A percentile compares a stretch with the other conserved stretches of the same genome.
phyloP scores from a whole-genome alignment of 1,284 basidiomycete species.

The Ustilago xerochloae region DNA sequence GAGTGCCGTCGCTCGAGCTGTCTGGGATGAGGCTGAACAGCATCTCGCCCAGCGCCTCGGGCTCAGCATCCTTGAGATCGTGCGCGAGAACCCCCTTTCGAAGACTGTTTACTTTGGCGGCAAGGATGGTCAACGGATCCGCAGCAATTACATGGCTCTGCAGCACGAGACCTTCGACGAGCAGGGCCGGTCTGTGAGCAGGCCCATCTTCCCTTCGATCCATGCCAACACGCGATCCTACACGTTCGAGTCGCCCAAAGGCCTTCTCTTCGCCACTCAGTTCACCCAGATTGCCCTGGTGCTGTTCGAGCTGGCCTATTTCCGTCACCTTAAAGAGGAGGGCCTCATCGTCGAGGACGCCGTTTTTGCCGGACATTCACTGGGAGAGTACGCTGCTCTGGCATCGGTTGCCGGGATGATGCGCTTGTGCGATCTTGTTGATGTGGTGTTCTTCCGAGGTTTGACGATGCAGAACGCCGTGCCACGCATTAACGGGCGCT shows the following conservation, averaged over 20 bases:
- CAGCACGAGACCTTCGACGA: conserved; percentile 90
- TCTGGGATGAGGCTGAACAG: conserved; percentile 95
- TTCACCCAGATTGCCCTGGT: conserved; percentile 96
- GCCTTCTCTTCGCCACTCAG: conserved; percentile 95
- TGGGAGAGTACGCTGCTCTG: conserved; percentile 97
- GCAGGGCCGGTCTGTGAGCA: conserved; percentile 77
- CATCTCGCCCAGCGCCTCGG: conserved; percentile 91
- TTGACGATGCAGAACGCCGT: conserved; percentile 81
- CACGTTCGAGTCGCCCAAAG: conserved; percentile 95
- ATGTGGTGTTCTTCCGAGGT: conserved; percentile 98
- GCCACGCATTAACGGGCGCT: conserved; percentile 51
- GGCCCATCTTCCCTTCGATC: conserved; percentile 65
- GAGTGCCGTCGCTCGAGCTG: conserved; percentile 90
- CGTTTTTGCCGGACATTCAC: conserved; percentile 95
- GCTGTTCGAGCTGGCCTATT: conserved; percentile 95
- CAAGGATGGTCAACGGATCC: conserved; percentile 96
- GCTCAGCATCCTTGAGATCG: conserved; percentile 95
- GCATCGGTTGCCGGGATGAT: conserved; percentile 96
- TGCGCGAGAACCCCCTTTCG: conserved; percentile 59
- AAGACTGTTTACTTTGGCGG: conserved; percentile 98
- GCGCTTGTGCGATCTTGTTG: conserved; percentile 92
- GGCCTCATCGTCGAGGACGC: conserved; percentile 91
- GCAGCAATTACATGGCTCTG: conserved; percentile 99
- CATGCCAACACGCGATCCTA: conserved; percentile 71
- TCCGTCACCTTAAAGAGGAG: conserved; percentile 96